A percentile compares a stretch with the other conserved stretches of the same genome.
Conservation (phyloP, 1,139 yeast genomes). For the Taphrina populina region DNA sequence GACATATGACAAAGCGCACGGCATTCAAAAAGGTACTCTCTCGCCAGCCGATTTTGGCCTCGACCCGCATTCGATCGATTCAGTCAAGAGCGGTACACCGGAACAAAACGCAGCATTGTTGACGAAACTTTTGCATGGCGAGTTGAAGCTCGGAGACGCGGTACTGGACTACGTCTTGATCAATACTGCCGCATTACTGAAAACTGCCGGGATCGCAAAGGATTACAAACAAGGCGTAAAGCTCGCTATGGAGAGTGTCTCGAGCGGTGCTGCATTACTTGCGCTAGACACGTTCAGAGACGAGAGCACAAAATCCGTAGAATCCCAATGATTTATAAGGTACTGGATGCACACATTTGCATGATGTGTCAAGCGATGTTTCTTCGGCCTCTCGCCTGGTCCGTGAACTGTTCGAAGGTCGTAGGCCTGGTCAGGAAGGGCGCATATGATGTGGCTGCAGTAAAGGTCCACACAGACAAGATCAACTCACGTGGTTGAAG, state of each 20-base stretch:
- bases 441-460: too few relatives aligned
- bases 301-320: constrained; percentile 45
- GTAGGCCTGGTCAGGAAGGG: too few relatives aligned
- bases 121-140: constrained; percentile 51
- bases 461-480: too few relatives aligned
- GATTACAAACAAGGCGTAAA: constrained; percentile 76
- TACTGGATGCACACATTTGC: too few relatives aligned
- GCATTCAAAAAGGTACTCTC: constrained; percentile 44
- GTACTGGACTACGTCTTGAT: constrained; percentile 80
- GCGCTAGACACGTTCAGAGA: constrained; percentile 60
- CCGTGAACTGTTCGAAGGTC: too few relatives aligned
- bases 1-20: constrained; percentile 44
- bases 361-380: too few relatives aligned
- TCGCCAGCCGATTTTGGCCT: constrained; percentile 73
- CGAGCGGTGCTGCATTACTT: constrained; percentile 61
- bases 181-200: constrained; percentile 84
- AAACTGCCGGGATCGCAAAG: constrained; percentile 64
- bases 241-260: constrained; percentile 67
- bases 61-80: constrained; percentile 64
- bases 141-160: constrained; percentile 58
- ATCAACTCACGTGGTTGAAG: too few relatives aligned
- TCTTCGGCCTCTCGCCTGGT: too few relatives aligned
- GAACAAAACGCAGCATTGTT: constrained; percentile 71
- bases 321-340: too few relatives aligned
- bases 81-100: constrained; percentile 84